Base-by-base conservation (phyloP, 306 rosid species). In the Citrullus amarus region DNA sequence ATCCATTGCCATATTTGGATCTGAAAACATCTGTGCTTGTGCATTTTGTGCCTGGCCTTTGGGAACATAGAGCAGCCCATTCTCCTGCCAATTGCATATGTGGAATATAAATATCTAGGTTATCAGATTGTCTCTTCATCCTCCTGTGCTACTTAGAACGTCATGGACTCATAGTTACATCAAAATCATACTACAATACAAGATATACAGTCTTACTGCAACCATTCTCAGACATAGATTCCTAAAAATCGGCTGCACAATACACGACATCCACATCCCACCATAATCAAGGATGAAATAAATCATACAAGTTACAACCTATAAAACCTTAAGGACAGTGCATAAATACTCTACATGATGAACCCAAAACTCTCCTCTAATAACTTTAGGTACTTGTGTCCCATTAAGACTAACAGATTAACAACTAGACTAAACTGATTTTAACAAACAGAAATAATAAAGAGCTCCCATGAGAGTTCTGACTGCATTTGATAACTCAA, bases 1-100 rank as follows among this genome's bases (percentile, higher is more conserved):
- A 83, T 95, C 99, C 97, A 92, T 91, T 58, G 99, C 99, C 99
- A 95, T 95, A 84, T 95, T 95, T 18, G 99, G 99, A 88, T 95
- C 99, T 36, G 97, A 92, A 80, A 95, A 92, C 99, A 95, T 95
- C 61, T 95, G 99, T 1, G 99, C 99, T 77, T 95, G 99, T 18
- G 97, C 87, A 86, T 95, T 92, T 80, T 78, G 88, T 6, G 87
- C 86, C 85, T 95, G 99, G 78, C 97, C 99, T 87, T 95, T 95
- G 2, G 97, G 97, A 80, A 92, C 97, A 83, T 87, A 79, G 83
- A 95, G 78, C 77, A 92, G 82, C 32, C 99, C 99, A 32, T 91
- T 95, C 84, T 95, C 99, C 99, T 95, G 82, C 38, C 76, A 80
- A 17, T 18, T 32, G 8, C 15, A 73, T 28, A 12, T 22, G 34